Conservation (phyloP, 306 rosid species). For the Cyclanthera cordifolia region DNA sequence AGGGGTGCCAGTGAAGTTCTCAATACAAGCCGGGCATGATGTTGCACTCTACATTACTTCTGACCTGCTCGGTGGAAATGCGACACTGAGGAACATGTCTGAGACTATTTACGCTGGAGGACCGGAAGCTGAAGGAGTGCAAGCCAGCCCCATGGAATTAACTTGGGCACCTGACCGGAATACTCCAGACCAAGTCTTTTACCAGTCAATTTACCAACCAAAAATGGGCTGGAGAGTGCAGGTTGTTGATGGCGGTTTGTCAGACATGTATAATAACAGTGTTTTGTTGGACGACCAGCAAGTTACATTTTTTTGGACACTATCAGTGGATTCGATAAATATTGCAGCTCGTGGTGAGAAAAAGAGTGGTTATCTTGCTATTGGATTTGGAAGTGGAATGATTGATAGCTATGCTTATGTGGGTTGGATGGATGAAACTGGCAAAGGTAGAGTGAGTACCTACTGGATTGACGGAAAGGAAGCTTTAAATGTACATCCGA, state of each 20-base stretch:
- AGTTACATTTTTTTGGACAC: slow-evolving; percentile 80
- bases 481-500: slow-evolving; percentile 49
- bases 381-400: slow-evolving; percentile 82
- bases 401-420: slow-evolving; percentile 63
- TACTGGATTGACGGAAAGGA: slow-evolving; percentile 84
- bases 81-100: slow-evolving; percentile 54
- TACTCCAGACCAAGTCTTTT: slow-evolving; percentile 63
- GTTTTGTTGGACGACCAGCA: slow-evolving; percentile 87
- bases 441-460: slow-evolving; percentile 50
- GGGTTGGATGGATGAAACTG: slow-evolving; percentile 67
- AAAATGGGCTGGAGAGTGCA: slow-evolving; percentile 92
- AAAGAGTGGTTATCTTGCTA: slow-evolving; percentile 86
- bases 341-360: slow-evolving; percentile 86
- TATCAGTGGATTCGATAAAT: slow-evolving; percentile 51
- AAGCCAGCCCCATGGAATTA: slow-evolving; percentile 66
- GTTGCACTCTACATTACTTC: slow-evolving; percentile 75
- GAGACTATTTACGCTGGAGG: slow-evolving; percentile 86
- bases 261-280: slow-evolving; percentile 88
- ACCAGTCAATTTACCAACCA: slow-evolving; percentile 57
- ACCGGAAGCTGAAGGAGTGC: slow-evolving; percentile 67
- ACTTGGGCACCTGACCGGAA: slow-evolving; percentile 75
- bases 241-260: slow-evolving; percentile 89
- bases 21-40: slow-evolving; percentile 76
- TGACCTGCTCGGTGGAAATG: slow-evolving; percentile 79
- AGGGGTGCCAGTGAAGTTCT: slow-evolving; percentile 77